Evolutionary conservation across 306 rosid genomes (phyloP), one percentile per base, ranked within the genome.

Genomic region (Cucurbita pepo): DNA sequence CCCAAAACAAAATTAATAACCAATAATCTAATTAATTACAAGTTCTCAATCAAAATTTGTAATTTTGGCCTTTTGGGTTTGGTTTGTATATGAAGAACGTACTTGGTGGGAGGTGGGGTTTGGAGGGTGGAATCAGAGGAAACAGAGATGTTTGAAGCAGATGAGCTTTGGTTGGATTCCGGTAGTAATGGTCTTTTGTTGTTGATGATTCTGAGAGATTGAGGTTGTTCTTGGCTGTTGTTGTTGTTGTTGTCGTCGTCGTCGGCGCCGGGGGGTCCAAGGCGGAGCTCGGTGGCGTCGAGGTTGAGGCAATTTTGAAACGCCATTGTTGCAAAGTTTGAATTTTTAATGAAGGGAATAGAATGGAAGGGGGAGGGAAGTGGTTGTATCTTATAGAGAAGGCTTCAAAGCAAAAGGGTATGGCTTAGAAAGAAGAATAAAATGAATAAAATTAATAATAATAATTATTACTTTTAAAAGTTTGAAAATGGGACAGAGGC

Each of bases 401-500:
- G 8, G 41, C 56, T 13, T 45, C 47, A 47, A 67, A 50, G 22
- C 18, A 30, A 69, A 69, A 25, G 57, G 22, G 30, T 30, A 30
- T 2, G 34, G 34, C 3, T 30, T 30, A 30, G 34, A 30, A 30
- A 30, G 34, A 30, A 2, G 34, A 30, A 30, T 2, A 30, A 30
- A 30, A 30, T 30, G 34, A 30, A 30, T 30, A 30, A 3, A 30
- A n/a, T n/a, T n/a, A n/a, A 2, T 2, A 43, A 10, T 9, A 50
- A 50, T 5, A 50, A 14, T 50, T 0, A 50, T 50, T 13, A 50
- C 0, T 14, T 50, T 1, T n/a, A 50, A 50, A 5, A 21, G 56
- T 67, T 67, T 67, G 85, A 91, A 88, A 82, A 83, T 51, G 47
- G 95, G 95, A 92, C 85, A 88, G 85, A 87, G 96, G 83, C 76